Percentiles rank a stretch among this genome's conserved stretches.
Conservation (phyloP, 1,139 yeast species). For the Yamadazyma pseudoaaseri region DNA sequence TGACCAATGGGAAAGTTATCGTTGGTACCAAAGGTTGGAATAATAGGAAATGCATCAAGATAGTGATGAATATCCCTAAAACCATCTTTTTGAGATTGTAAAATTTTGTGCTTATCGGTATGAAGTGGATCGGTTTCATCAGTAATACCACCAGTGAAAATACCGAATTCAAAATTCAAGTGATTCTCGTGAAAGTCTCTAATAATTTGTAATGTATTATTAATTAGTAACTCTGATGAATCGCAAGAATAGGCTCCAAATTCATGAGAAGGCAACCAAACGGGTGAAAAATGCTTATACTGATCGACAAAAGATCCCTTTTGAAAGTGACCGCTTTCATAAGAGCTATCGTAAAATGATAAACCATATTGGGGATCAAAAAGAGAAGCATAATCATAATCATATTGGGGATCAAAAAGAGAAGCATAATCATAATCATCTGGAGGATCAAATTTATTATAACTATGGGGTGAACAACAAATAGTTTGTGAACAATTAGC, state of each 20-base stretch:
- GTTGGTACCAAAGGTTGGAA: constrained; percentile 26
- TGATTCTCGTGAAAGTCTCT: constrained; percentile 23
- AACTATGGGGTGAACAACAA: constrained; percentile 24
- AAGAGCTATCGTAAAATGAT: constrained; percentile 25
- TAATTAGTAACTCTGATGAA: constrained; percentile 26
- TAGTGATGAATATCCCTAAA: constrained; percentile 14
- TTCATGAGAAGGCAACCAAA: no score
- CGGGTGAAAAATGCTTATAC: no score
- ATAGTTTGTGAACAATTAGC: constrained; percentile 30
- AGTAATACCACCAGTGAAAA: constrained; percentile 33
- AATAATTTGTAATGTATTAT: constrained; percentile 26
- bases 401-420: constrained; percentile 12
- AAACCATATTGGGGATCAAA: constrained; percentile 14
- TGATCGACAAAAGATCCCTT: no score
- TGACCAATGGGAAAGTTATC: constrained; percentile 30
- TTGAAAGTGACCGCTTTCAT: constrained; percentile 21
- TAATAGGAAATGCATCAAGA: not conserved
- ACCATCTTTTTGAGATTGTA: constrained; percentile 16
- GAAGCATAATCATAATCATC: constrained; percentile 17
- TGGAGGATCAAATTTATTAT: constrained; percentile 16
- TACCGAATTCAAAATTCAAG: constrained; percentile 27
- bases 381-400: constrained; percentile 17
- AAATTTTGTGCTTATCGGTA: constrained; percentile 16
- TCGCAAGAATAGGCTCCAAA: constrained; percentile 33
- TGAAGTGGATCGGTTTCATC: no score